Evolutionary conservation across 139 green algal genomes (phyloP).

Genomic region (Volvox reticuliferus): DNA sequence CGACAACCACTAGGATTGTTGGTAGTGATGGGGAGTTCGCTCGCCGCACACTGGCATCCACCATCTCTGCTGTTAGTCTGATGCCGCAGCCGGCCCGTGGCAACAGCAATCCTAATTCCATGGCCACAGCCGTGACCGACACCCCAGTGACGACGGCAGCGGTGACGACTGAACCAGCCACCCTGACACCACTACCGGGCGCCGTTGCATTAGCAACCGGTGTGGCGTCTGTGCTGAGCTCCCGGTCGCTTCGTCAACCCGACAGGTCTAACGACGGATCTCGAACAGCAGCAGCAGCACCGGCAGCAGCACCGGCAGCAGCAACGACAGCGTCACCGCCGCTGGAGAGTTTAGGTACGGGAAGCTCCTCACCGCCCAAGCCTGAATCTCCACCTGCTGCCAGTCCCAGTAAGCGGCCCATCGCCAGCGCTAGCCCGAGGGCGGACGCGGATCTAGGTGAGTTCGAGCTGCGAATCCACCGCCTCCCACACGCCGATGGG

Average conservation of each 20-base stretch:
- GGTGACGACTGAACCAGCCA: not conserved
- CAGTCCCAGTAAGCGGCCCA: not conserved
- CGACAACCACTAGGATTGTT: no score
- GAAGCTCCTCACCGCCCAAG: not conserved
- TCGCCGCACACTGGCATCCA: no score
- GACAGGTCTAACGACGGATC: not conserved
- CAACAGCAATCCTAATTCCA: no score
- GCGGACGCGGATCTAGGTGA: not conserved
- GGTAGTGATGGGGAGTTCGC: no score
- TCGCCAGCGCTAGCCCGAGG: not conserved
- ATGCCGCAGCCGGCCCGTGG: no score
- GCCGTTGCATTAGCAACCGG: not conserved
- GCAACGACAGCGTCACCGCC: not conserved
- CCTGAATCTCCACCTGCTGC: not conserved
- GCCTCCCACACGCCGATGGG: no score
- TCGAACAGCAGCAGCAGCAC: not conserved
- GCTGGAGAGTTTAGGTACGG: not conserved
- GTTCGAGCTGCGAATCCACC: no score
- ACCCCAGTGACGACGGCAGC: not conserved
- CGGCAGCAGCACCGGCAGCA: not conserved
- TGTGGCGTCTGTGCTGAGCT: not conserved
- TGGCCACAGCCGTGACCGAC: no score
- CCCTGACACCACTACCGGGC: not conserved
- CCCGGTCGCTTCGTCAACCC: not conserved
- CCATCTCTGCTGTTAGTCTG: no score